Base-by-base conservation (phyloP, 352 stramenopile species). In the Globisporangium orthogonon region DNA sequence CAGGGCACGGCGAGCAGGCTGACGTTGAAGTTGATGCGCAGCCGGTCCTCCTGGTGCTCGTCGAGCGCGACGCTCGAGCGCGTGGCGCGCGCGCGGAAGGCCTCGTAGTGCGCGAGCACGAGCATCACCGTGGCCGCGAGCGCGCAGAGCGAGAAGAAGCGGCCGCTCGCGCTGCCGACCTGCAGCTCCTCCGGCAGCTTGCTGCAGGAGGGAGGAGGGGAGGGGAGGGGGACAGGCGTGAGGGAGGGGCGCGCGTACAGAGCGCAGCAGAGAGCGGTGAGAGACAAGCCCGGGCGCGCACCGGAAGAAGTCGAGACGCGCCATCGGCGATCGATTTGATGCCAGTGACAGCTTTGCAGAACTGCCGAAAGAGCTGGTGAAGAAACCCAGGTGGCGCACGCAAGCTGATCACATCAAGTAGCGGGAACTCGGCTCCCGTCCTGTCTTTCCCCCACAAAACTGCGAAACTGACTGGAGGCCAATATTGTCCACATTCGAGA, bases 21-120 rank as follows among this genome's bases (percentile, higher is more conserved):
- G 35, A 94, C 76, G 62, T 94, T 94, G 56, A 94, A 94, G 58
- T 91, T 91, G 46, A 94, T 86, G 37, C 81, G 81, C 50, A 94
- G 66, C 49, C 81, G 78, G 62, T 91, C 81, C 58, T 94, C 83
- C 62, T 89, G 76, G 58, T 91, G 79, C 55, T 76, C 73, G 55
- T 93, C 81, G 63, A 94, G 71, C 43, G 75, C 62, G 18, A 93
- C 76, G 23, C 71, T 77, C 17, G 76, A 86, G 58, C 72, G 71
- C 44, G 71, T 85, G 45, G 67, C 68, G 9, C 73, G 54, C 35
- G 56, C 17, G n/a, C 60, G 53, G 63, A 80, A 91, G 17, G 69
- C 76, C 31, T 74, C 62, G 66, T 78, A 88, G 65, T 91, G 69
- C 37, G 65, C 78, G 39, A 83, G 33, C 33, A 89, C 62, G 47